These are phyloP conservation scores for Suillus paluster DNA, from an alignment of 768 basidiomycete species.

Conservation along the genomic window DNA sequence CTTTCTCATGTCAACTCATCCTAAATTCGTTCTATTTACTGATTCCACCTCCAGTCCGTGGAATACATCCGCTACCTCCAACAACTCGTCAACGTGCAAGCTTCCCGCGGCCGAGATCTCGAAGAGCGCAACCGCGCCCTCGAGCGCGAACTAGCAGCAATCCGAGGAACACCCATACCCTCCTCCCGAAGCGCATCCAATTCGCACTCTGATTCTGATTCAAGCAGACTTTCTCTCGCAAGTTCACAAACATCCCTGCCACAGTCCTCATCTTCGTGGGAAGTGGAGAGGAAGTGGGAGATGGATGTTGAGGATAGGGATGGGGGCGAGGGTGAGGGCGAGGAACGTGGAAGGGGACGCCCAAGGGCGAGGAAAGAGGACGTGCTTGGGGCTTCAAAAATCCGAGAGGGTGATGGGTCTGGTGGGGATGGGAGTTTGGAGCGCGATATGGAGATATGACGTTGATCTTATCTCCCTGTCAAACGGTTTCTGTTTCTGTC, in stretches of 20 bases:
- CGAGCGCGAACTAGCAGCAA: conserved; percentile 32
- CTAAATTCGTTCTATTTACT: conserved; percentile 9
- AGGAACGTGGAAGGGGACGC: conserved; percentile 1
- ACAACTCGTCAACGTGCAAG: conserved; percentile 82
- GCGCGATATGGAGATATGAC: conserved; percentile 5
- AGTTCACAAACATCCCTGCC: conserved; percentile 1
- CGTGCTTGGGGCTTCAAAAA: background rate
- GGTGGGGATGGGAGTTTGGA: background rate
- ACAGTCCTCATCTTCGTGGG: background rate
- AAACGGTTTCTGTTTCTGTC: too few relatives aligned
- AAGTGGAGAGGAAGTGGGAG: conserved; percentile 1
- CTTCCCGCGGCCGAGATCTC: conserved; percentile 76
- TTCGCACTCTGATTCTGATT: background rate
- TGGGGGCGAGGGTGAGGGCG: background rate
- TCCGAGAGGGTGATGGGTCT: background rate
- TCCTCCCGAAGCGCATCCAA: background rate
- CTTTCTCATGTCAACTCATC: background rate
- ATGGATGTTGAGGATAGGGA: background rate
- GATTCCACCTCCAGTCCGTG: conserved; percentile 41
- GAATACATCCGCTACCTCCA: conserved; percentile 76
- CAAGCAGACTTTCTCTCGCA: background rate
- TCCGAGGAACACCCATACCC: conserved; percentile 15
- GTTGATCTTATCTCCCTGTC: background rate
- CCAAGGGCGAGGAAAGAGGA: conserved; percentile 1
- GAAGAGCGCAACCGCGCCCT: conserved; percentile 65